These are phyloP conservation scores for Hamigera avellanea DNA, from an alignment of 495 filamentous ascomycete species.

Conservation along the genomic window DNA sequence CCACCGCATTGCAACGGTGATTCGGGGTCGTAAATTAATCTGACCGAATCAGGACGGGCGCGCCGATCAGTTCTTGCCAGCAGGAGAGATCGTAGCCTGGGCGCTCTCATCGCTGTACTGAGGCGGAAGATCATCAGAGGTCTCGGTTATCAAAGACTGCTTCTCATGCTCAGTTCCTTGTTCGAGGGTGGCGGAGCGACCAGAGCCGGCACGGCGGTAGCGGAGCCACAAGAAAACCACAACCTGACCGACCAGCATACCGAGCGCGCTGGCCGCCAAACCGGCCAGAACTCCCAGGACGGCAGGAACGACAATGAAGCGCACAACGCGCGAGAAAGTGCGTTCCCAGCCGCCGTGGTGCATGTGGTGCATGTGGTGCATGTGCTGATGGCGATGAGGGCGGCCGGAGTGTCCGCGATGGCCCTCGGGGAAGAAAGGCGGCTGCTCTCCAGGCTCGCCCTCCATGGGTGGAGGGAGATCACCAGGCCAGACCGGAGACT, in stretches of 20 bases:
- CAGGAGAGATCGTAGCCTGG: slow-evolving; percentile 5
- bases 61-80: slow-evolving; percentile 20
- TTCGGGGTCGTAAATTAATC: too few species aligned
- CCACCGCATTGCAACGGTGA: too few species aligned
- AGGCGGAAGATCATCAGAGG: slow-evolving; percentile 20
- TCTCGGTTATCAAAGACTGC: slow-evolving; percentile 26
- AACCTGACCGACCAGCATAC: slow-evolving; percentile 43
- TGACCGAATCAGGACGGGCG: neutral
- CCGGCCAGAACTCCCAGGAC: slow-evolving; percentile 37
- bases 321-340: slow-evolving; percentile 32
- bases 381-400: slow-evolving; percentile 17
- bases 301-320: slow-evolving; percentile 37
- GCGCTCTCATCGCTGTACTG: slow-evolving; percentile 20
- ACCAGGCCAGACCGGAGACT: slow-evolving; percentile 2
- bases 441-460: neutral
- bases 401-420: slow-evolving; percentile 11
- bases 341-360: slow-evolving; percentile 29
- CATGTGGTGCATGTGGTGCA: slow-evolving; percentile 15
- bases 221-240: slow-evolving; percentile 40
- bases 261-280: slow-evolving; percentile 37
- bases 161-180: slow-evolving; percentile 28
- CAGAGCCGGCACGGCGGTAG: slow-evolving; percentile 21
- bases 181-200: slow-evolving; percentile 21
- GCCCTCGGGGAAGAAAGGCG: neutral
- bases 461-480: slow-evolving; percentile 1